Evolutionary conservation across 139 green algal species (phyloP).

Genomic region (Asterochloris erici): DNA sequence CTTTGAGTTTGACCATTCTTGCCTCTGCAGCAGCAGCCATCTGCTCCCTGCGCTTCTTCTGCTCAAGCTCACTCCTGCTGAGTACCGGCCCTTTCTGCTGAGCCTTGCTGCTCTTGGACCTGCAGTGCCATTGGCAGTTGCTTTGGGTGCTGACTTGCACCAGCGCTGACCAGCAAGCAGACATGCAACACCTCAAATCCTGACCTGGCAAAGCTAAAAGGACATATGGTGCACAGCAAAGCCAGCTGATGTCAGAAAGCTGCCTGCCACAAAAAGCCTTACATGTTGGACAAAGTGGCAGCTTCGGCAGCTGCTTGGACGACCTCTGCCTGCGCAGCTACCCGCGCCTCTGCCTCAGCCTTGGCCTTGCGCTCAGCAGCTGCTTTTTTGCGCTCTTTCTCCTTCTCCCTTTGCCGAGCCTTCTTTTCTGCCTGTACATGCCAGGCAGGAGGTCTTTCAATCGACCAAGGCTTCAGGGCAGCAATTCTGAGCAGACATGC

Average conservation of each 20-base stretch:
- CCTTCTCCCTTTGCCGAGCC: constrained; percentile 58
- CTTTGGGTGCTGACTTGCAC: not conserved
- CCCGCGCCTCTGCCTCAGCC: constrained; percentile 28
- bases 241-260: too few species aligned
- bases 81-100: constrained; percentile 13
- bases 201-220: not conserved
- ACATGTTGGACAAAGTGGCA: constrained; percentile 36
- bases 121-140: not conserved
- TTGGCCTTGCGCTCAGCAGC: constrained; percentile 27
- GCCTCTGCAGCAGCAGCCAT: constrained; percentile 77
- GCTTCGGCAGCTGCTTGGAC: constrained; percentile 44
- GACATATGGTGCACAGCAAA: too few species aligned
- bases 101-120: constrained; percentile 16
- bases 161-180: not conserved
- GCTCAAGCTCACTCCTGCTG: constrained; percentile 42
- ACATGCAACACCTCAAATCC: not conserved
- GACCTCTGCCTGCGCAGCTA: constrained; percentile 59
- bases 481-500: too few species aligned
- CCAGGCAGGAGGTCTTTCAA: too few species aligned
- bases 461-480: too few species aligned
- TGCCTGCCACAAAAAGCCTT: not conserved
- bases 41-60: constrained; percentile 44
- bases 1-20: constrained; percentile 55
- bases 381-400: constrained; percentile 48
- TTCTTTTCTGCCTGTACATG: constrained; percentile 63